Evolutionary conservation across 345 rosid genomes (phyloP), one percentile per base, ranked within the genome.

Genomic region (Balakata baccata): DNA sequence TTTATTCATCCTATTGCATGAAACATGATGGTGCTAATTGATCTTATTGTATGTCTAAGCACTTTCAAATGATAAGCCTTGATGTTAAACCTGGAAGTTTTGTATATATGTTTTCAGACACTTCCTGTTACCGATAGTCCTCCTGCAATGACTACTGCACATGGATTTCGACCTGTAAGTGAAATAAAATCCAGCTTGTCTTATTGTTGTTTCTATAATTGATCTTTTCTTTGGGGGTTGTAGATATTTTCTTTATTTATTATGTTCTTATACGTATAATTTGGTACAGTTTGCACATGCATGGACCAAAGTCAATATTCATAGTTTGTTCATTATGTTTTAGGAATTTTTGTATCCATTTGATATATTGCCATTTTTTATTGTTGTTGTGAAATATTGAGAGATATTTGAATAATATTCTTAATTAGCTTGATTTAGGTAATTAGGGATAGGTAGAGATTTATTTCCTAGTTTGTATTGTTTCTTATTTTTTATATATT

Each of bases 91-190:
- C 75, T 75, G 54, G 51, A 62, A 39, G 54, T 75, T 73, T 38
- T 29, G 74, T 74, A 54, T 54, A 3, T 68, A 43, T 43, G 54
- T 78, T 82, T 77, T 71, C 85, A 91, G 98, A 57, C 88, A 69
- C 89, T 81, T 77, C 73, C 87, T 11, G 79, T 81, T 16, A 5
- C 81, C 34, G 87, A 89, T 62, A 87, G 82, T 78, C 74, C 91
- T 74, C 77, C 95, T 22, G 22, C 89, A 12, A 77, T 88, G 83
- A 78, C 78, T 68, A 75, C 82, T 71, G 78, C 86, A 13, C 90
- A 86, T 69, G 93, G 97, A 65, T 89, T 87, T 79, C 90, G 88
- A 66, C 77, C 94, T 9, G 75, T 82, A 73, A 75, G 77, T 73
- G 89, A 87, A 70, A 89, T 90, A 83, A 84, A 88, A 66, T 72